Conservation (phyloP, 2,329 filamentous ascomycete species). For the Leptoxyphium fumago region DNA sequence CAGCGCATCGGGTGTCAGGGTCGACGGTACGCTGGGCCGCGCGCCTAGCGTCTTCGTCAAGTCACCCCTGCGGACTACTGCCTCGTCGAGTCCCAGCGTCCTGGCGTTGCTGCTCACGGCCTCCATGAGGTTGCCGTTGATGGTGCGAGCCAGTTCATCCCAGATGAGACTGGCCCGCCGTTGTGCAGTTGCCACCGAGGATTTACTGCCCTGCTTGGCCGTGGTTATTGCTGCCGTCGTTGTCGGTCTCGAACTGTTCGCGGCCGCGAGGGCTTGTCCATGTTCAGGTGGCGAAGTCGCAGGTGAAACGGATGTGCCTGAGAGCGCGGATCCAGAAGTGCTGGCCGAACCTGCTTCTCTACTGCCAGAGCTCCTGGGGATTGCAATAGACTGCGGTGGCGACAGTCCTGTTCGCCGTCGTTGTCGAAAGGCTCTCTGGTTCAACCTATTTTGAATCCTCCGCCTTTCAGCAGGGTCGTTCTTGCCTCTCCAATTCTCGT, state of each 20-base stretch:
- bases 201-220: background rate
- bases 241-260: background rate
- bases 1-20: conserved; percentile 12
- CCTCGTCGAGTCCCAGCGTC: conserved; percentile 9
- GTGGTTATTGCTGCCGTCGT: background rate
- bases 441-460: conserved; percentile 18
- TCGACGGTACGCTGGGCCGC: conserved; percentile 4
- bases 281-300: background rate
- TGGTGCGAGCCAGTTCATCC: conserved; percentile 17
- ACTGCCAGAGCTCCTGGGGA: background rate
- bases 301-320: background rate
- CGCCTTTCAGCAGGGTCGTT: conserved; percentile 17
- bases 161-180: conserved; percentile 5
- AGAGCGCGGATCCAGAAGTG: too few relatives aligned
- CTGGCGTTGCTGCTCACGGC: conserved; percentile 13
- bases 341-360: too few relatives aligned
- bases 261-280: background rate
- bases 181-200: background rate
- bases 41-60: conserved; percentile 7
- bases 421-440: conserved; percentile 19
- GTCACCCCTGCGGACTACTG: conserved; percentile 7
- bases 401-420: conserved; percentile 15
- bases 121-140: conserved; percentile 17
- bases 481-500: conserved; percentile 19
- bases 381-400: conserved; percentile 7